These are phyloP conservation scores for Pseudoneurospora amorphoporcata DNA, from an alignment of 495 filamentous ascomycete species.

Conservation along the genomic window DNA sequence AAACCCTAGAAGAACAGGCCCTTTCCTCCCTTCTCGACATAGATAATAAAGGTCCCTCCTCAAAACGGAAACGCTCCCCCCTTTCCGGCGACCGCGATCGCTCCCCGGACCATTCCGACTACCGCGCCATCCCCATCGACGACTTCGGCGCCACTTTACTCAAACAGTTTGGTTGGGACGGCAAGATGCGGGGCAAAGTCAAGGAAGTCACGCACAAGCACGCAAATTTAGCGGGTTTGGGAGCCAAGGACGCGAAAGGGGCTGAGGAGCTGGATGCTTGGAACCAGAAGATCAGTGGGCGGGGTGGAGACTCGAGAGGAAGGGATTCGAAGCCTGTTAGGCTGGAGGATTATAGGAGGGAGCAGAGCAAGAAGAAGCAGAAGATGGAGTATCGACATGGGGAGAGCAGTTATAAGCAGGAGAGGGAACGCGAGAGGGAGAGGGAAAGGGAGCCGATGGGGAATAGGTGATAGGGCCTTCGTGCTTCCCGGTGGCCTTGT, in stretches of 20 bases:
- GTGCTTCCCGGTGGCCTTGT: not conserved
- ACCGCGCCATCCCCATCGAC: conserved; percentile 80
- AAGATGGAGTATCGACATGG: conserved; percentile 28
- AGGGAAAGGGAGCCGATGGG: conserved; percentile 25
- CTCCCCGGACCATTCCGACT: conserved; percentile 68
- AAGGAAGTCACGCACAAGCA: conserved; percentile 47
- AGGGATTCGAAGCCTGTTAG: conserved; percentile 24
- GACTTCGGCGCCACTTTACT: conserved; percentile 86
- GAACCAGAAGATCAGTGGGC: conserved; percentile 21
- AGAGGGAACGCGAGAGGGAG: conserved; percentile 35
- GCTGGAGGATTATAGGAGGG: conserved; percentile 35
- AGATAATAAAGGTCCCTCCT: conserved; percentile 20
- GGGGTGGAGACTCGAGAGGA: not conserved
- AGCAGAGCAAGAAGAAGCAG: conserved; percentile 31
- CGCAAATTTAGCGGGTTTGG: conserved; percentile 76
- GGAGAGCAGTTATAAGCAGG: conserved; percentile 33
- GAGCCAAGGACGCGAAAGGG: conserved; percentile 58
- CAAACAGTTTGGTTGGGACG: conserved; percentile 91
- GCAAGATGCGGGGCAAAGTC: conserved; percentile 49
- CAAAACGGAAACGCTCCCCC: conserved; percentile 24
- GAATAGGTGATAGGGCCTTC: conserved; percentile 19
- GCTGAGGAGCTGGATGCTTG: conserved; percentile 50
- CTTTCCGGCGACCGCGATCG: conserved; percentile 66
- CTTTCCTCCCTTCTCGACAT: conserved; percentile 63
- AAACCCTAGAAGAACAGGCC: conserved; percentile 61